Percentiles rank a stretch among this genome's conserved stretches.
Conservation (phyloP, 2,329 filamentous ascomycete genomes). For the Lachnellula occidentalis region DNA sequence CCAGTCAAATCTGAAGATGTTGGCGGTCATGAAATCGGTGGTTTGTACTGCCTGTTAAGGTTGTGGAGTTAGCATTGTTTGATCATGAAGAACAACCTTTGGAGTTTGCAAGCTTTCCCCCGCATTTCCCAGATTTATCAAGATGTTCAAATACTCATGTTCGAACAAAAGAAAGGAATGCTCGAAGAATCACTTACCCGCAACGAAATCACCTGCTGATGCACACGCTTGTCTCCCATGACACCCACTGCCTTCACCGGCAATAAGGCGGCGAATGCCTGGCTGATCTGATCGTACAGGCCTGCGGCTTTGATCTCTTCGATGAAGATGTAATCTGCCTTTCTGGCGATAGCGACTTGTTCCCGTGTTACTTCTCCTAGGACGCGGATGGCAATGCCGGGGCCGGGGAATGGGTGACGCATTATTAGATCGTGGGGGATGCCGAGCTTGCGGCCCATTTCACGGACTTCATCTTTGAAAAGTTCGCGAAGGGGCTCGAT, state of each 20-base stretch:
- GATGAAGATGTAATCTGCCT: conserved; percentile 76
- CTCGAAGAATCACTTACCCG: conserved; percentile 26
- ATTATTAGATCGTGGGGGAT: conserved; percentile 72
- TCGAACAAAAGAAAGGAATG: no score
- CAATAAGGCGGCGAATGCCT: conserved; percentile 65
- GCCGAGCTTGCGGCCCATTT: conserved; percentile 62
- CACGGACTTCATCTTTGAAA: conserved; percentile 79
- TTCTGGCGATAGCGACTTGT: conserved; percentile 70
- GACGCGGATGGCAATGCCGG: conserved; percentile 63
- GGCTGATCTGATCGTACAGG: conserved; percentile 65
- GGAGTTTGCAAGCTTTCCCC: no score
- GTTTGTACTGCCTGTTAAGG: conserved; percentile 47
- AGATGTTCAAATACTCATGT: no score
- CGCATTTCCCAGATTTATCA: no score
- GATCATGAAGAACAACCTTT: no score
- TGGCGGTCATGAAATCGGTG: conserved; percentile 37
- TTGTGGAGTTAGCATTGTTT: no score
- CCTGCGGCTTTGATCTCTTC: conserved; percentile 67
- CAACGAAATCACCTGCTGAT: conserved; percentile 56
- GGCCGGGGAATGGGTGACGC: conserved; percentile 73
- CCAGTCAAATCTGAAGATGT: conserved; percentile 31
- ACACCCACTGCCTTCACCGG: conserved; percentile 62
- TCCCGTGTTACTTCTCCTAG: conserved; percentile 79
- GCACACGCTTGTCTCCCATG: conserved; percentile 63
- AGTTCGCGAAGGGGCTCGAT: conserved; percentile 76